Conservation (phyloP, 1,284 basidiomycete genomes). For the Leucoagaricus sp. region DNA sequence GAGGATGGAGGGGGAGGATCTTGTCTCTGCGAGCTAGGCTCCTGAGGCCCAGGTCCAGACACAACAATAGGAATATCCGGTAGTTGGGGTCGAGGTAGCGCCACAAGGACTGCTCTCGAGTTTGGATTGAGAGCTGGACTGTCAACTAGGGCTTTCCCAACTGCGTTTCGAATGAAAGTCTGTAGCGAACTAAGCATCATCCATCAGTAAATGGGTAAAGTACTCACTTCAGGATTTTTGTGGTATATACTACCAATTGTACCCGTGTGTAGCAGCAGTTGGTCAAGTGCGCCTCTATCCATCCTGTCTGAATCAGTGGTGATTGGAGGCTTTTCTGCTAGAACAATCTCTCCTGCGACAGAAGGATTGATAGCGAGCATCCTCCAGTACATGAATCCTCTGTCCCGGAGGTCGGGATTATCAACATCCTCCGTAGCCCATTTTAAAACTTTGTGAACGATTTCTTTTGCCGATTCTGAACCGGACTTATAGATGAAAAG, state of each 20-base stretch:
- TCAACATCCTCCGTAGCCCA: slow-evolving; percentile 98
- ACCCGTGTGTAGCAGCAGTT: slow-evolving; percentile 80
- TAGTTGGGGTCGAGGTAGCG: slow-evolving; percentile 53
- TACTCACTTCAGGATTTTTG: slow-evolving; percentile 81
- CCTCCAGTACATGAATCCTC: slow-evolving; percentile 99
- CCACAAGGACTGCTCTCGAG: slow-evolving; percentile 71
- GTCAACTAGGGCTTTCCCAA: slow-evolving; percentile 72
- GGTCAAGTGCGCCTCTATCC: slow-evolving; percentile 94
- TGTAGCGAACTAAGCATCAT: slow-evolving; percentile 28
- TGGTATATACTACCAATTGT: slow-evolving; percentile 87
- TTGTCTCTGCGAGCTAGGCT: slow-evolving; percentile 38
- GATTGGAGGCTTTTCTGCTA: slow-evolving; percentile 93
- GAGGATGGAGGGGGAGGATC: slow-evolving; percentile 32
- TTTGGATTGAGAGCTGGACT: slow-evolving; percentile 77
- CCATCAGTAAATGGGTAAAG: not conserved
- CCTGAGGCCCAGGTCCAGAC: slow-evolving; percentile 67
- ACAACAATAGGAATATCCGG: slow-evolving; percentile 51
- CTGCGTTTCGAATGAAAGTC: slow-evolving; percentile 84
- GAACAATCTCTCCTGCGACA: slow-evolving; percentile 89
- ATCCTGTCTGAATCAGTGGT: slow-evolving; percentile 98
- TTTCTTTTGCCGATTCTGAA: slow-evolving; percentile 84
- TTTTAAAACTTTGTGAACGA: slow-evolving; percentile 95
- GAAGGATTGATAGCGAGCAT: slow-evolving; percentile 92
- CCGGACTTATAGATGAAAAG: slow-evolving; percentile 91
- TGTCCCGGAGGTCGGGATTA: slow-evolving; percentile 94